Evolutionary conservation across 2,329 filamentous ascomycete species (phyloP).

Genomic region (Hymenoscyphus infarciens): DNA sequence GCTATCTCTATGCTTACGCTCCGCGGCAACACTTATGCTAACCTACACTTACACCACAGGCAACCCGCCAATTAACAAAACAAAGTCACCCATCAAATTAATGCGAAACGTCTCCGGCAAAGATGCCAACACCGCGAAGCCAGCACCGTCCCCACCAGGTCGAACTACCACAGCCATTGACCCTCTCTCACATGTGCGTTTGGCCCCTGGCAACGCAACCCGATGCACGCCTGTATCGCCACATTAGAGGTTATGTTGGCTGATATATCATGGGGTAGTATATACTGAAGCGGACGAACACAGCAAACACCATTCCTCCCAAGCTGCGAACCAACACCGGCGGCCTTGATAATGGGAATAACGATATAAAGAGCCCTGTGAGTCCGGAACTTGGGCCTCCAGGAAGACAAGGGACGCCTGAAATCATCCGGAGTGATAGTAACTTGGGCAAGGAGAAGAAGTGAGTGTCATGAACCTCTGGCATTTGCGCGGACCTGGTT

Average conservation of each 20-base stretch:
- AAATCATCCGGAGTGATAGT: constrained; percentile 30
- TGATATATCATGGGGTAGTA: constrained; percentile 39
- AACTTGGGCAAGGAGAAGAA: constrained; percentile 57
- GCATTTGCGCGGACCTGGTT: neutral
- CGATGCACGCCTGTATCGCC: constrained; percentile 5
- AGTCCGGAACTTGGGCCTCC: constrained; percentile 27
- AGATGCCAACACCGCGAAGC: constrained; percentile 25
- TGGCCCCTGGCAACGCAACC: neutral
- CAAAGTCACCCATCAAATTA: constrained; percentile 29
- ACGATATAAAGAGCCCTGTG: constrained; percentile 25
- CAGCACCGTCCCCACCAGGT: constrained; percentile 17
- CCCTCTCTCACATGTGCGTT: constrained; percentile 54
- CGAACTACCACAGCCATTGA: constrained; percentile 50
- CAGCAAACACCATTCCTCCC: constrained; percentile 52
- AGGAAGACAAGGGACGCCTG: constrained; percentile 38
- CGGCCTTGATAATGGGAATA: constrained; percentile 48
- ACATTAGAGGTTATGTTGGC: constrained; percentile 13
- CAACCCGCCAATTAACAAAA: constrained; percentile 27
- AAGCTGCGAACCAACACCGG: constrained; percentile 45
- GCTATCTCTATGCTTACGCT: constrained; percentile 16
- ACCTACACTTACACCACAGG: constrained; percentile 23
- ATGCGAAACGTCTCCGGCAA: constrained; percentile 29
- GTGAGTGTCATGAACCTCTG: constrained; percentile 43
- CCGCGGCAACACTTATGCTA: constrained; percentile 25
- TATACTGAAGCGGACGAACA: constrained; percentile 65